phyloP scores from a whole-genome alignment of 768 basidiomycete species.

The Jaapia argillacea region DNA sequence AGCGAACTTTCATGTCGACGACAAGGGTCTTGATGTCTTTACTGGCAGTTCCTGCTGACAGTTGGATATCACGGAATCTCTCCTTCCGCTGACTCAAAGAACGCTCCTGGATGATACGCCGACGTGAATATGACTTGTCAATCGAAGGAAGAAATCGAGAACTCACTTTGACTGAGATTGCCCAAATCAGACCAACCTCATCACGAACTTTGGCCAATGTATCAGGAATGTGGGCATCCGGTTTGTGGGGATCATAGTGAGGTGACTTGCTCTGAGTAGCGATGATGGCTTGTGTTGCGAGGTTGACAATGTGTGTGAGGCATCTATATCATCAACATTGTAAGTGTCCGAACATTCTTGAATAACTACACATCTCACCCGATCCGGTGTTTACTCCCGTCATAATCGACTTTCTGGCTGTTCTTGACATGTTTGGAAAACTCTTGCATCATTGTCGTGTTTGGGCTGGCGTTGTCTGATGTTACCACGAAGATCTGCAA shows the following conservation, averaged over 20 bases:
- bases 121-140: no score
- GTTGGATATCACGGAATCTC: slow-evolving; percentile 12
- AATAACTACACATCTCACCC: slow-evolving; percentile 5
- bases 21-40: slow-evolving; percentile 9
- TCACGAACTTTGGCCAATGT: slow-evolving; percentile 7
- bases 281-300: slow-evolving; percentile 20
- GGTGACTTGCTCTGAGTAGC: slow-evolving; percentile 13
- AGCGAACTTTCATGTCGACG: slow-evolving; percentile 21
- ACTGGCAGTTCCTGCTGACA: background rate
- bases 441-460: slow-evolving; percentile 22
- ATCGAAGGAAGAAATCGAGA: no score
- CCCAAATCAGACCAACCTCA: slow-evolving; percentile 17
- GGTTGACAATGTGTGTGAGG: slow-evolving; percentile 24
- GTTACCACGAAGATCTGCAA: slow-evolving; percentile 26
- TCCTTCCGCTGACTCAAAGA: slow-evolving; percentile 19
- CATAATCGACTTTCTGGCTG: slow-evolving; percentile 2
- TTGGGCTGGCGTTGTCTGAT: slow-evolving; percentile 28
- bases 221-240: slow-evolving; percentile 6
- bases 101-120: no score
- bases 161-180: slow-evolving; percentile 13
- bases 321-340: slow-evolving; percentile 11
- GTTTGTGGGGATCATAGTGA: slow-evolving; percentile 15
- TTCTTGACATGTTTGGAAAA: slow-evolving; percentile 11
- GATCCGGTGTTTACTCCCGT: slow-evolving; percentile 6
- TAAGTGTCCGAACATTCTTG: background rate